phyloP scores from a whole-genome alignment of 805 yeast species.

The Ogataea wickerhamii region DNA sequence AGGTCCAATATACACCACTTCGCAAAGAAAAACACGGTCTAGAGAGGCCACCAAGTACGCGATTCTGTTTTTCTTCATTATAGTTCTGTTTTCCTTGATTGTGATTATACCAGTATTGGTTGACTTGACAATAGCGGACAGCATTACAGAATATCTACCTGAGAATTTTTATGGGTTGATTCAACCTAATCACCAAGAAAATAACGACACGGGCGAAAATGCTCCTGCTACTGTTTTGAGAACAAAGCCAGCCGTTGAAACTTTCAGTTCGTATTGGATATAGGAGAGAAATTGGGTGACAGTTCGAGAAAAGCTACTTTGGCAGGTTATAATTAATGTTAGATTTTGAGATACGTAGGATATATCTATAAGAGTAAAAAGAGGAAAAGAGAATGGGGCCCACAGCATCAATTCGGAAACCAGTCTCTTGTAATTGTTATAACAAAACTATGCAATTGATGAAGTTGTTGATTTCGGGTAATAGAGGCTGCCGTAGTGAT shows the following conservation, averaged over 20 bases:
- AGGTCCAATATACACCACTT: constrained; percentile 38
- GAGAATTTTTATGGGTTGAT: constrained; percentile 36
- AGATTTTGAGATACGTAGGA: too few relatives aligned
- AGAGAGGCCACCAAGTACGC: constrained; percentile 43
- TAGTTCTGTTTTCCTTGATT: constrained; percentile 38
- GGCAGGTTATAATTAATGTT: too few relatives aligned
- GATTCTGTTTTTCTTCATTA: constrained; percentile 40
- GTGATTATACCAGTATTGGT: constrained; percentile 48
- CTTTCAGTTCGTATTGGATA: constrained; percentile 27
- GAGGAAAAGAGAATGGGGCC: too few relatives aligned
- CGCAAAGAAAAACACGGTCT: constrained; percentile 38
- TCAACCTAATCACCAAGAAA: constrained; percentile 58
- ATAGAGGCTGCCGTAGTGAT: too few relatives aligned
- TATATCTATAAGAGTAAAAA: too few relatives aligned
- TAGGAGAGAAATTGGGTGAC: too few relatives aligned
- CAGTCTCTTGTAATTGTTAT: too few relatives aligned
- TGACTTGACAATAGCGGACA: constrained; percentile 14
- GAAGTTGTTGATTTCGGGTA: too few relatives aligned
- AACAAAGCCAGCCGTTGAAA: constrained; percentile 23
- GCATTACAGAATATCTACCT: constrained; percentile 19
- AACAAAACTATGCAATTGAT: too few relatives aligned
- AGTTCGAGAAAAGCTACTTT: too few relatives aligned
- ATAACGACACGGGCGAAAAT: constrained; percentile 61
- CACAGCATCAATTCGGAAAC: too few relatives aligned
- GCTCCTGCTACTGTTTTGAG: constrained; percentile 46